Base-by-base conservation (phyloP, 495 filamentous ascomycete genomes). In the Acidiella bohemica region DNA sequence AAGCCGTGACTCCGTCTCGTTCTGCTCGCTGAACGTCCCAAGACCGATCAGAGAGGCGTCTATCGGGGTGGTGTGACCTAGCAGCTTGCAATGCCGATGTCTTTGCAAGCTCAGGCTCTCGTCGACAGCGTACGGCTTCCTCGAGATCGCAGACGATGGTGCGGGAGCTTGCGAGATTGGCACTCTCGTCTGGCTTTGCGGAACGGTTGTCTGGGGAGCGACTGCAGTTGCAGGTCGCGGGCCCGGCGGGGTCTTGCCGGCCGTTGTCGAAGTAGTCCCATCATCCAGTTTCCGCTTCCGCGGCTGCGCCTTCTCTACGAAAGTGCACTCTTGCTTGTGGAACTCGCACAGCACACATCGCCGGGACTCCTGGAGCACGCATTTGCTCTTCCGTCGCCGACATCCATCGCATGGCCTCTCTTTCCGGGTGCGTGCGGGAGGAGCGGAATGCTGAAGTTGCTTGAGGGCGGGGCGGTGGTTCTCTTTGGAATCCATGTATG, bases 311-410 rank as follows among this genome's bases (percentile, higher is more conserved):
- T 57, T 60, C 43, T 66, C 59, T 10, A 65, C 63, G 50, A 65
- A 66, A 19, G 63, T 66, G 44, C 63, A 66, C 29, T 64, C 62
- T 42, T 66, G 63, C 47, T 65, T 62, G 51, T 66, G 63, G 47
- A 66, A 65, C 40, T 65, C 62, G 45, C 63, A 66, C 41, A 76
- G 66, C 33, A 74, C 71, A 40, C 66, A 68, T 29, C 60, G 67
- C 75, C 75, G 70, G 81, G 93, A 64, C 78, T 84, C 82, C 55
- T 85, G 81, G 62, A 93, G 81, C 41, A 92, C 84, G 64, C 90
- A 97, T 53, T 85, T 79, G 52, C 77, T 84, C 60, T 87, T 85
- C 55, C 86, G 68, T 60, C 75, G 73, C 41, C 84, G 68, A 62
- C 90, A 97, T 29, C 81, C 78, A 66, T 88, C 82, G 59, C 76